A percentile compares a stretch with the other conserved stretches of the same genome.
phyloP scores from a whole-genome alignment of 495 filamentous ascomycete genomes.

The Trichoderma parareesei region DNA sequence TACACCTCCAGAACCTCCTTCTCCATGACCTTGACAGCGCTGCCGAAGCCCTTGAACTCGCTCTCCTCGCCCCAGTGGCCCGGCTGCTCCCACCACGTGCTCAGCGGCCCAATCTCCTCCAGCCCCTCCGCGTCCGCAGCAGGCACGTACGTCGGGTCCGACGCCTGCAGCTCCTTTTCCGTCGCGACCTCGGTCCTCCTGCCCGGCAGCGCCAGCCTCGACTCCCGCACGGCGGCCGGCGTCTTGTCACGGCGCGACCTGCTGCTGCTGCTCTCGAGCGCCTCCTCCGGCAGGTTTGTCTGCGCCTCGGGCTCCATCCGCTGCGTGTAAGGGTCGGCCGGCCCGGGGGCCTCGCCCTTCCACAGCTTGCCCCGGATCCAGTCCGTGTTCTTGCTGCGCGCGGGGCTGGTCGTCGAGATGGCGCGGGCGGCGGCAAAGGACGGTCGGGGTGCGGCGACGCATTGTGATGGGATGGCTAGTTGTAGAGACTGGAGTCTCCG shows the following conservation, averaged over 20 bases:
- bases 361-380: constrained; percentile 10
- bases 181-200: constrained; percentile 19
- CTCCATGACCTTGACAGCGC: constrained; percentile 30
- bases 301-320: background rate
- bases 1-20: constrained; percentile 31
- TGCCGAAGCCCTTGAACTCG: constrained; percentile 33
- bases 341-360: constrained; percentile 4
- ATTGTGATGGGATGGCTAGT: background rate
- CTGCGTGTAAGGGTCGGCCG: constrained; percentile 8
- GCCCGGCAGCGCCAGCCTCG: constrained; percentile 4
- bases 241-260: constrained; percentile 8
- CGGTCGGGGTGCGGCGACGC: background rate
- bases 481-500: constrained; percentile 7
- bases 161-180: constrained; percentile 13
- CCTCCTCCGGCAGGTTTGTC: constrained; percentile 9
- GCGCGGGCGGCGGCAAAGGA: constrained; percentile 6
- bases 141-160: constrained; percentile 43
- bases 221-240: constrained; percentile 3
- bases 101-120: constrained; percentile 45
- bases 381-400: constrained; percentile 4
- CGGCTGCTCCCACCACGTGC: constrained; percentile 40
- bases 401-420: constrained; percentile 11
- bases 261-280: background rate
- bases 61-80: constrained; percentile 32
- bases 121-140: constrained; percentile 52